These are phyloP conservation scores for Trypanosoma conorhini DNA, from an alignment of 208 protist genomes.

Conservation along the genomic window DNA sequence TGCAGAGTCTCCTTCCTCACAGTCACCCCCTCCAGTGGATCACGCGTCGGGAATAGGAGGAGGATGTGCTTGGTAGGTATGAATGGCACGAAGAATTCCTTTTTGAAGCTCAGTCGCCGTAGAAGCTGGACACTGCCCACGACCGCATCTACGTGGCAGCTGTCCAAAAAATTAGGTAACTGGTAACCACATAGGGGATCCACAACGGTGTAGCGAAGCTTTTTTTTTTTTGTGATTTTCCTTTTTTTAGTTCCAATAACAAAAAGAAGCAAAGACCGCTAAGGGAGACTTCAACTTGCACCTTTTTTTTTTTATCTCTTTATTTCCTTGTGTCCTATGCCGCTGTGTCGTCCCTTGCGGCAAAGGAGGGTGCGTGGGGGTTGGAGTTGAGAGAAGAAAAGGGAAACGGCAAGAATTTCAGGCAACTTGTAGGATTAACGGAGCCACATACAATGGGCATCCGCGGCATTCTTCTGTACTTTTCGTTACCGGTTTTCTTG, in stretches of 20 bases:
- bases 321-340: neutral
- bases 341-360: neutral
- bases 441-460: neutral
- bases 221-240: slow-evolving; percentile 6
- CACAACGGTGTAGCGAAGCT: slow-evolving; percentile 21
- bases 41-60: slow-evolving; percentile 57
- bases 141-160: slow-evolving; percentile 3
- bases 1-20: slow-evolving; percentile 30
- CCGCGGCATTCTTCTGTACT: neutral
- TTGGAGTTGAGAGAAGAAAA: neutral
- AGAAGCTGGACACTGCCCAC: slow-evolving; percentile 57
- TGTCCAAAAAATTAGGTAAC: slow-evolving; percentile 12
- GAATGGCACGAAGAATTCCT: slow-evolving; percentile 73
- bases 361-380: neutral
- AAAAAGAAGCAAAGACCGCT: neutral
- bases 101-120: slow-evolving; percentile 63
- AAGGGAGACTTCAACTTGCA: slow-evolving; percentile 6
- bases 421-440: slow-evolving; percentile 13
- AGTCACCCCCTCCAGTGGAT: slow-evolving; percentile 41
- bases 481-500: neutral
- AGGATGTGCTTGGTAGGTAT: slow-evolving; percentile 66
- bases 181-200: slow-evolving; percentile 13
- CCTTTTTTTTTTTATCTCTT: neutral
- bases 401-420: neutral
- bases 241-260: neutral